phyloP scores from a whole-genome alignment of 1,284 basidiomycete genomes.

The Earliella scabrosa region DNA sequence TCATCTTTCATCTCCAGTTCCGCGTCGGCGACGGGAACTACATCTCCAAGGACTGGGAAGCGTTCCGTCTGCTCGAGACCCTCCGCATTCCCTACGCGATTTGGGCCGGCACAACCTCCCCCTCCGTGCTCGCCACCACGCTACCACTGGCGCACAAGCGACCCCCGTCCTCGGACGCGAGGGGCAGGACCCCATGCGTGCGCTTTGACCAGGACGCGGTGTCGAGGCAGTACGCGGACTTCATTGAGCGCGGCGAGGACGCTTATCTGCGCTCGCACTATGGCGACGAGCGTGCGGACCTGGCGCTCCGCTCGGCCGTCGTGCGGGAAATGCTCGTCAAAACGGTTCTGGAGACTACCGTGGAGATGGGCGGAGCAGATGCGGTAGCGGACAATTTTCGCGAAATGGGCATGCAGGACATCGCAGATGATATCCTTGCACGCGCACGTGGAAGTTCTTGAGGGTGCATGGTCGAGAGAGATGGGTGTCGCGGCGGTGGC shows the following conservation, averaged over 20 bases:
- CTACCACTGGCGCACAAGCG: slow-evolving; percentile 12
- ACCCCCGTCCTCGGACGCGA: neutral
- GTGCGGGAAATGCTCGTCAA: slow-evolving; percentile 13
- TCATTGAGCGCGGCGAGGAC: slow-evolving; percentile 15
- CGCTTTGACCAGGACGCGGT: slow-evolving; percentile 11
- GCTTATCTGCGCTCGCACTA: slow-evolving; percentile 13
- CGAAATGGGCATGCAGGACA: slow-evolving; percentile 10
- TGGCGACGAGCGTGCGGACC: slow-evolving; percentile 5
- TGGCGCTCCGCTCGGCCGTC: neutral
- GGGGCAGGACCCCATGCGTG: neutral
- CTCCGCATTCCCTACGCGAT: slow-evolving; percentile 8
- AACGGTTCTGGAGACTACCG: slow-evolving; percentile 13
- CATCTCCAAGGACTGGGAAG: slow-evolving; percentile 14
- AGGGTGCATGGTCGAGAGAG: too few species aligned
- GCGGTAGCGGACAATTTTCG: slow-evolving; percentile 6
- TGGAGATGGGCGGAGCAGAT: slow-evolving; percentile 8
- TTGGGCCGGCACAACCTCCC: slow-evolving; percentile 8
- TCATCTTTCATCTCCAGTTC: slow-evolving; percentile 14
- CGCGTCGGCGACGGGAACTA: slow-evolving; percentile 14
- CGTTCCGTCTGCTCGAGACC: slow-evolving; percentile 5
- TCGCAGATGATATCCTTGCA: too few species aligned
- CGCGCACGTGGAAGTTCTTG: too few species aligned
- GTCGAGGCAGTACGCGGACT: slow-evolving; percentile 11
- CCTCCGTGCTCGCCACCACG: neutral
- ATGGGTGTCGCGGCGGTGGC: too few species aligned